Evolutionary conservation across 345 rosid species (phyloP).

Genomic region (Populus deltoides): DNA sequence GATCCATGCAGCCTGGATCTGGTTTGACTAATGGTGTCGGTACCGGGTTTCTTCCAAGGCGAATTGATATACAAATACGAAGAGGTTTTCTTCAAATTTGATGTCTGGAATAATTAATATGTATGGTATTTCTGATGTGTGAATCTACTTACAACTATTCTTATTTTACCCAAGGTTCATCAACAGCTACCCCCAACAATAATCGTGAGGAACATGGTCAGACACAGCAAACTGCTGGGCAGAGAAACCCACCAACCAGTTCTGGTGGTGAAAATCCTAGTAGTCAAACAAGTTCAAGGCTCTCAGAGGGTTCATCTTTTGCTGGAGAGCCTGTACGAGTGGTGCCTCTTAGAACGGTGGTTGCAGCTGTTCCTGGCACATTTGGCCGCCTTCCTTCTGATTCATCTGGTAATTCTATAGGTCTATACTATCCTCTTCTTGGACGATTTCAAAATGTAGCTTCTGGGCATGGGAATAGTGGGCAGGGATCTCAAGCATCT

Average conservation of each 20-base stretch:
- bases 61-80: constrained; percentile 74
- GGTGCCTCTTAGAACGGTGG: constrained; percentile 62
- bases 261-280: constrained; percentile 35
- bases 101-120: constrained; percentile 1
- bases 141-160: not conserved
- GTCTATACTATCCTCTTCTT: constrained; percentile 47
- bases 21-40: constrained; percentile 49
- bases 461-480: constrained; percentile 38
- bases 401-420: constrained; percentile 42
- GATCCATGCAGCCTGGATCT: constrained; percentile 49
- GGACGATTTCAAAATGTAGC: constrained; percentile 53
- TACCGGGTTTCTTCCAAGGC: constrained; percentile 58
- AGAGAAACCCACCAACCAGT: constrained; percentile 28
- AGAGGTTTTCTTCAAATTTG: constrained; percentile 43
- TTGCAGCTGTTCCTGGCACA: constrained; percentile 56
- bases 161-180: constrained; percentile 36
- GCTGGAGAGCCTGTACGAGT: constrained; percentile 57
- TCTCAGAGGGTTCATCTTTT: constrained; percentile 40
- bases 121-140: not conserved
- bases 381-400: constrained; percentile 53
- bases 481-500: constrained; percentile 37
- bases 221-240: constrained; percentile 40
- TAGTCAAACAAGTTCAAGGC: constrained; percentile 37
- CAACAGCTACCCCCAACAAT: constrained; percentile 33
- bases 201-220: constrained; percentile 41